Percentiles rank a stretch among this genome's conserved stretches.
phyloP scores from a whole-genome alignment of 2,329 filamentous ascomycete species.

The Phialocephala subalpina region DNA sequence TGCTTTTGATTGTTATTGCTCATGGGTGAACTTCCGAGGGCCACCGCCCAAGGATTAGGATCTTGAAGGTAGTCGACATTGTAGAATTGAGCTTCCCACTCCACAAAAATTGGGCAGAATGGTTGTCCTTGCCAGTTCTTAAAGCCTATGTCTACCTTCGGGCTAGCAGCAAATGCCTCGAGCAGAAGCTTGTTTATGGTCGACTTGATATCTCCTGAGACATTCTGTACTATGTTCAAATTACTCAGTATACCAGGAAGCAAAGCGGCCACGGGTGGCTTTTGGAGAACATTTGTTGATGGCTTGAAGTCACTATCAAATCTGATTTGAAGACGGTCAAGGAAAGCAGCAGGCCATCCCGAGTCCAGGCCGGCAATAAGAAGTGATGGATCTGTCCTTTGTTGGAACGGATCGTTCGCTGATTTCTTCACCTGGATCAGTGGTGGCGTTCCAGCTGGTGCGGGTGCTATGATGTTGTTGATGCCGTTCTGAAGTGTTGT shows the following conservation, averaged over 20 bases:
- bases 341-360: conserved; percentile 19
- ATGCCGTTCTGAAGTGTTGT: background rate
- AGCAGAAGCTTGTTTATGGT: too few species aligned
- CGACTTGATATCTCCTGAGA: too few species aligned
- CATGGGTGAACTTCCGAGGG: conserved; percentile 11
- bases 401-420: too few species aligned
- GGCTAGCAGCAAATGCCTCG: too few species aligned
- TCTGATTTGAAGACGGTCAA: conserved; percentile 14
- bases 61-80: conserved; percentile 7
- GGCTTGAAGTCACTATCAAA: too few species aligned
- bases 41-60: conserved; percentile 9
- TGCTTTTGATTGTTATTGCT: conserved; percentile 15
- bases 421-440: too few species aligned
- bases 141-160: background rate
- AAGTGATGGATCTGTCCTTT: conserved; percentile 24
- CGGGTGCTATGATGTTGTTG: background rate
- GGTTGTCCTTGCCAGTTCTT: conserved; percentile 21
- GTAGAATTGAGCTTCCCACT: conserved; percentile 24
- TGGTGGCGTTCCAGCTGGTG: background rate
- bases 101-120: conserved; percentile 23
- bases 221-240: too few species aligned
- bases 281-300: too few species aligned
- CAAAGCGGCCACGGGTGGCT: too few species aligned
- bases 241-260: too few species aligned
- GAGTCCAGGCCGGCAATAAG: conserved; percentile 21